Evolutionary conservation across 2,329 filamentous ascomycete species (phyloP), one percentile per base, ranked within the genome.

Genomic region (Pseudogymnoascus pannorum): DNA sequence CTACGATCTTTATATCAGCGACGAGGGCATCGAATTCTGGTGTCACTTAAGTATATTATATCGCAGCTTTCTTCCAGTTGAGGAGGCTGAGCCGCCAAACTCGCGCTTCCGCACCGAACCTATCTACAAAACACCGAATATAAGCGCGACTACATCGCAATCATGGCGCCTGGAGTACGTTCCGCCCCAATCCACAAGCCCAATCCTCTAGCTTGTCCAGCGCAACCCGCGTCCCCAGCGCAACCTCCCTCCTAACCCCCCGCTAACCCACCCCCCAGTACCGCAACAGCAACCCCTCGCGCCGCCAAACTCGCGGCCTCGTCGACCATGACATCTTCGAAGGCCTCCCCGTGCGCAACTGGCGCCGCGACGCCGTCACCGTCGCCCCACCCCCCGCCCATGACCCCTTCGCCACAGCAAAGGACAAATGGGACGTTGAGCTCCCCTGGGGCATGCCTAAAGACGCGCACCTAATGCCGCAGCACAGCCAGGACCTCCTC

Each of bases 261-360:
- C 29, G 48, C 48, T 57, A 33, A 57, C 48, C 24, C 22, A n/a
- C 3, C 57, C 12, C 26, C 20, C 22, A 60, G 35, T 60, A 60
- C 24, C 58, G 33, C 22, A 51, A 38, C 22, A 16, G 12, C 18
- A 38, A 26, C 59, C 33, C 42, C 22, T 33, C 59, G 5, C 59
- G 59, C 18, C 68, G 70, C n/a, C 65, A 69, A 48, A 72, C 71
- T 59, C 68, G 71, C n/a, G 68, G 67, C 24, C 62, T 66, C 61
- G 65, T 67, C 26, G 86, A 89, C 66, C 84, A 87, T 71, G 87
- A 88, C 77, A 64, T 71, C 14, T 71, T 69, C 18, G 72, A 73
- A 63, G 72, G 72, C 63, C 81, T 97, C 9, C 93, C 93, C 14
- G 88, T 97, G 62, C 88, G 92, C 70, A 91, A 96, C 82, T 97